phyloP scores from a whole-genome alignment of 345 rosid species.

The Ceriops decandra region DNA sequence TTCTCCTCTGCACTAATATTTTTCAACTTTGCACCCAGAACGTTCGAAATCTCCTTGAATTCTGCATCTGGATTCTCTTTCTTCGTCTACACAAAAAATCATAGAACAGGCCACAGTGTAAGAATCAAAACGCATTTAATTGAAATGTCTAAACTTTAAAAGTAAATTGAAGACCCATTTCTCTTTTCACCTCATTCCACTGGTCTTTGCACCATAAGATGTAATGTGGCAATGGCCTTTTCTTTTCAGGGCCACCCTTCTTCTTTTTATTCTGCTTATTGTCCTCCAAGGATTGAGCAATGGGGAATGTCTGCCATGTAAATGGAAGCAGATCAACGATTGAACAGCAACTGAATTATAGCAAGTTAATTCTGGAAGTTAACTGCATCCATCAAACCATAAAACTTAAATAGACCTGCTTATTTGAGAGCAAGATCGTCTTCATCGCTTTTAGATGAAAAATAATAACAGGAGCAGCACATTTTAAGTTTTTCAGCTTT shows the following conservation, averaged over 20 bases:
- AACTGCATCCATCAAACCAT: too few species aligned
- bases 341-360: too few species aligned
- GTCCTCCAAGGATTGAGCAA: conserved; percentile 44
- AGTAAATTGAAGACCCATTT: not conserved
- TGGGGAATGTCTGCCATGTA: conserved; percentile 45
- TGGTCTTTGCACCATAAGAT: conserved; percentile 82
- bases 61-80: conserved; percentile 79
- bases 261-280: conserved; percentile 59
- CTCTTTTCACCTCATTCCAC: conserved; percentile 54
- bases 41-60: conserved; percentile 73
- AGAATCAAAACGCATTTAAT: too few species aligned
- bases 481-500: too few species aligned
- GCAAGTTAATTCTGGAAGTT: too few species aligned
- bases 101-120: not conserved
- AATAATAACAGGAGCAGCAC: too few species aligned
- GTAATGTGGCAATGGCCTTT: conserved; percentile 80
- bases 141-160: too few species aligned
- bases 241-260: conserved; percentile 56
- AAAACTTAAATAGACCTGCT: too few species aligned
- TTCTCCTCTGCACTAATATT: conserved; percentile 63
- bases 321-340: too few species aligned
- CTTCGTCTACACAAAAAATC: conserved; percentile 41
- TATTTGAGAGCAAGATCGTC: too few species aligned
- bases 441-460: too few species aligned
- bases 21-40: conserved; percentile 85